A percentile compares a stretch with the other conserved stretches of the same genome.
These are phyloP conservation scores for Malassezia sympodialis DNA, from an alignment of 1,284 basidiomycete genomes.

Conservation along the genomic window DNA sequence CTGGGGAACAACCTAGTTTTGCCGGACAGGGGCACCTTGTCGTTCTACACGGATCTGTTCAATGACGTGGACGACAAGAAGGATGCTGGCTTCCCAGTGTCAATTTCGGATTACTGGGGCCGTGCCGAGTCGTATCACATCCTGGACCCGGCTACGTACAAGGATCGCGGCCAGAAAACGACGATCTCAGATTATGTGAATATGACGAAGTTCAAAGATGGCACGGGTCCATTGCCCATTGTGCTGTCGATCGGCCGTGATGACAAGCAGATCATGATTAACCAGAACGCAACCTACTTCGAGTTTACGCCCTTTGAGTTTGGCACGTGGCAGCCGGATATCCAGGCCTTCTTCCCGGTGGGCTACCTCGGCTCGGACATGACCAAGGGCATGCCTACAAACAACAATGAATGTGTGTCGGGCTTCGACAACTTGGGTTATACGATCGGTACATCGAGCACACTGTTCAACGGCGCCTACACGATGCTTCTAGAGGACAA, in stretches of 20 bases:
- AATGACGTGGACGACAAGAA: slow-evolving; percentile 32
- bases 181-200: slow-evolving; percentile 36
- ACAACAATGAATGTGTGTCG: slow-evolving; percentile 23
- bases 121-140: slow-evolving; percentile 37
- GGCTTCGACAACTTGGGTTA: slow-evolving; percentile 41
- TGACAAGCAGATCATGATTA: slow-evolving; percentile 48
- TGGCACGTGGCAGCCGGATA: slow-evolving; percentile 50
- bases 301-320: slow-evolving; percentile 53
- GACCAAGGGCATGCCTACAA: slow-evolving; percentile 23
- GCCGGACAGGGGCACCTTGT: slow-evolving; percentile 48
- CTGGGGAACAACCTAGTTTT: slow-evolving; percentile 51
- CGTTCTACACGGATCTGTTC: slow-evolving; percentile 49
- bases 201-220: slow-evolving; percentile 26
- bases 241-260: slow-evolving; percentile 53
- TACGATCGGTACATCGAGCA: slow-evolving; percentile 39
- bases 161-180: slow-evolving; percentile 30
- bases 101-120: slow-evolving; percentile 43
- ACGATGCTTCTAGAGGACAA: slow-evolving; percentile 20
- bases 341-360: slow-evolving; percentile 39
- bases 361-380: slow-evolving; percentile 37
- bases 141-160: slow-evolving; percentile 29
- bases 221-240: slow-evolving; percentile 47
- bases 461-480: slow-evolving; percentile 49
- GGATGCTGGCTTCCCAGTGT: slow-evolving; percentile 23
- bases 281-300: slow-evolving; percentile 49